These are phyloP conservation scores for Boletus vermiculosoides DNA, from an alignment of 768 basidiomycete species.

Conservation along the genomic window DNA sequence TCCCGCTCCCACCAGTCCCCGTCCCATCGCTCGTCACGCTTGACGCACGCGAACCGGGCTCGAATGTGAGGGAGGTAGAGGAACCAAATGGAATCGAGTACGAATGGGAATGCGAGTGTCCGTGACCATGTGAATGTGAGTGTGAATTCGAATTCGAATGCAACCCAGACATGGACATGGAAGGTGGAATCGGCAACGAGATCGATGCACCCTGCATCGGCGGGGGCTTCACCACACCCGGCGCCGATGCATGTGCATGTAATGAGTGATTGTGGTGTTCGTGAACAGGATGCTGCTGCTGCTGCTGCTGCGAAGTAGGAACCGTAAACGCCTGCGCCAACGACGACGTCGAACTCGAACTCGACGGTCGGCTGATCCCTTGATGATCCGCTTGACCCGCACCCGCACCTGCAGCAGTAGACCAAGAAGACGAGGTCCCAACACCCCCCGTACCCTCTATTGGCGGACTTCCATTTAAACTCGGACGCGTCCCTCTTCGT, in stretches of 20 bases:
- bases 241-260: constrained; percentile 5
- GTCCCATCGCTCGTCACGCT: constrained; percentile 34
- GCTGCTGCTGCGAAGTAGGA: constrained; percentile 11
- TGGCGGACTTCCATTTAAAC: constrained; percentile 20
- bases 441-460: background rate
- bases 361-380: constrained; percentile 37
- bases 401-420: background rate
- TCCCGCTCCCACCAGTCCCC: constrained; percentile 31
- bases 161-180: constrained; percentile 14
- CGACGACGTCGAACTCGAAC: constrained; percentile 38
- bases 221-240: constrained; percentile 21
- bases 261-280: background rate
- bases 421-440: background rate
- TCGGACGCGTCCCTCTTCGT: constrained; percentile 30
- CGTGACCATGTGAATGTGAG: background rate
- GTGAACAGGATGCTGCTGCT: constrained; percentile 1
- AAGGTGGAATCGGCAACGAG: constrained; percentile 35
- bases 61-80: constrained; percentile 18
- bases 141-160: constrained; percentile 3
- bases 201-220: constrained; percentile 31
- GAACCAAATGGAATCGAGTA: constrained; percentile 7
- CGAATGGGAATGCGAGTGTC: constrained; percentile 1
- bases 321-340: constrained; percentile 43
- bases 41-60: constrained; percentile 30
- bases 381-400: constrained; percentile 17